These are phyloP conservation scores for Vicia faba DNA, from an alignment of 306 rosid genomes.

Conservation along the genomic window DNA sequence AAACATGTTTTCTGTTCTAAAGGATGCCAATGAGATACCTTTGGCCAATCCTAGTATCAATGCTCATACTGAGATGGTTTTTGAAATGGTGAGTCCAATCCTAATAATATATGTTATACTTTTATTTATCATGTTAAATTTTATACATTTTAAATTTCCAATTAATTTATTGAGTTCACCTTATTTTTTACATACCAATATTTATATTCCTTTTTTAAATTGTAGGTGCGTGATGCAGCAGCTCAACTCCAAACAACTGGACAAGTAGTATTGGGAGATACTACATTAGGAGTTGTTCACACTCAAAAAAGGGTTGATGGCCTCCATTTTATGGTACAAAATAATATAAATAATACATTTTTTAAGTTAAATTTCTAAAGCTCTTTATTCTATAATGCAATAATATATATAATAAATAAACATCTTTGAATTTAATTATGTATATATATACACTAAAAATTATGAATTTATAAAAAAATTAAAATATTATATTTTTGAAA, in stretches of 20 bases:
- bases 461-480: too few relatives aligned
- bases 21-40: constrained; percentile 19
- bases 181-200: background rate
- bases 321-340: constrained; percentile 26
- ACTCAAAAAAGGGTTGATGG: constrained; percentile 11
- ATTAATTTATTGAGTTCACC: background rate
- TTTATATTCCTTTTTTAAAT: background rate
- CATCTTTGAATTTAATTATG: too few relatives aligned
- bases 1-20: constrained; percentile 37
- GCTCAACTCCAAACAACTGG: constrained; percentile 35
- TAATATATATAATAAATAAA: background rate
- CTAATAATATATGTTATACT: background rate
- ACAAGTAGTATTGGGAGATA: background rate
- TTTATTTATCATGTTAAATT: background rate
- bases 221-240: constrained; percentile 22
- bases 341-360: background rate
- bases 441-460: too few relatives aligned
- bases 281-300: constrained; percentile 28
- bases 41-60: constrained; percentile 23
- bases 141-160: too few relatives aligned
- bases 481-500: too few relatives aligned
- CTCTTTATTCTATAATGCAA: background rate
- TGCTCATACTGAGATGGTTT: constrained; percentile 35
- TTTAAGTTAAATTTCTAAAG: background rate
- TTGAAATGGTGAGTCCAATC: constrained; percentile 29